Percentiles rank a stretch among this genome's conserved stretches.
Evolutionary conservation across 768 basidiomycete genomes (phyloP).

Genomic region (Pilatotrama ljubarskyi): DNA sequence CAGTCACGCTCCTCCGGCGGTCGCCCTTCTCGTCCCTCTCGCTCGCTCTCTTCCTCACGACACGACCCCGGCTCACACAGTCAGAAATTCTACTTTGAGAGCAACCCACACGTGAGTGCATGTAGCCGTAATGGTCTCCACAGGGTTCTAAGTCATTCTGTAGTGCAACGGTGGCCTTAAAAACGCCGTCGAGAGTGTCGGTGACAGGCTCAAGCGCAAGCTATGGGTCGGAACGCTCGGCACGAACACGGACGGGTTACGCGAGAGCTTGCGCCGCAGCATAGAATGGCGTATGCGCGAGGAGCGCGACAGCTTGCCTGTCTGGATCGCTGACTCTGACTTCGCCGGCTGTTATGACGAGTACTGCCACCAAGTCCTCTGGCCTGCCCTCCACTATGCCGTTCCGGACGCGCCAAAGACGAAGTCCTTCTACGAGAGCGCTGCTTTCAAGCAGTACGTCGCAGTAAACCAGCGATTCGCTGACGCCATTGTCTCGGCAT

Average conservation of each 20-base stretch:
- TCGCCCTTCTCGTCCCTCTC: conserved; percentile 13
- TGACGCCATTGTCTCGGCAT: conserved; percentile 73
- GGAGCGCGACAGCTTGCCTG: conserved; percentile 47
- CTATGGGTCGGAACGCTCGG: conserved; percentile 77
- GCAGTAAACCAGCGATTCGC: conserved; percentile 92
- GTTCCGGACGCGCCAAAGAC: conserved; percentile 88
- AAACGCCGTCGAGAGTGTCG: conserved; percentile 73
- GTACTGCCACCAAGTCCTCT: conserved; percentile 82
- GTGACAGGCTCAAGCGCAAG: conserved; percentile 48
- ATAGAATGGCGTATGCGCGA: conserved; percentile 53
- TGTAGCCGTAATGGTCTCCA: too few species aligned
- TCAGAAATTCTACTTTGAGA: conserved; percentile 46
- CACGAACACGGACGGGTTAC: conserved; percentile 64
- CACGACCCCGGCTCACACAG: conserved; percentile 43
- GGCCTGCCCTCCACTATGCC: conserved; percentile 86
- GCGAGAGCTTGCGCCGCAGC: conserved; percentile 52
- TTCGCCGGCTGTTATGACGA: conserved; percentile 82
- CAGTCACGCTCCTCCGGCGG: conserved; percentile 18
- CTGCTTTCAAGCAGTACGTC: conserved; percentile 81
- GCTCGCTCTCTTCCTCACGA: conserved; percentile 33
- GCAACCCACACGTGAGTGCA: conserved; percentile 53
- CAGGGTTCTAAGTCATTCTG: neutral
- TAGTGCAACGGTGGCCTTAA: conserved; percentile 77
- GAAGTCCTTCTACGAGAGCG: conserved; percentile 75
- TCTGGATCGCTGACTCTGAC: conserved; percentile 82